phyloP scores from a whole-genome alignment of 148 eudicot genomes.

The Silene uniflora region DNA sequence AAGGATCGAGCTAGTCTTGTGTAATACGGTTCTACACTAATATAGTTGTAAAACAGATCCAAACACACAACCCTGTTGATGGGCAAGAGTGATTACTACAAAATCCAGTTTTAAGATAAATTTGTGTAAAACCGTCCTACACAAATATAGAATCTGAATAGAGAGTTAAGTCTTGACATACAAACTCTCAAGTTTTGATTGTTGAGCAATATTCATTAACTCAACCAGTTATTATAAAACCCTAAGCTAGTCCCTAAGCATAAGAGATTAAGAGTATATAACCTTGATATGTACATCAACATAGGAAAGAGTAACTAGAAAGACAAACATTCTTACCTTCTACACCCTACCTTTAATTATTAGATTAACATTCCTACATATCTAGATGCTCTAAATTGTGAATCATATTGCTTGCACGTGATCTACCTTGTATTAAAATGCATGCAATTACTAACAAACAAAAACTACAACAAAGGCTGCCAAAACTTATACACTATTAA shows the following conservation, averaged over 20 bases:
- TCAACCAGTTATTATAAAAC: neutral
- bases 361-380: constrained; percentile 21
- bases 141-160: no score
- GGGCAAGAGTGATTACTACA: no score
- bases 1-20: no score
- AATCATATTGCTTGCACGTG: constrained; percentile 37
- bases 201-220: no score
- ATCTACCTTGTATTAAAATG: constrained; percentile 18
- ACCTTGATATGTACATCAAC: neutral
- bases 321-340: constrained; percentile 32
- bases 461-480: constrained; percentile 29
- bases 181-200: neutral
- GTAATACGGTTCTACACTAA: no score
- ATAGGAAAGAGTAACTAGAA: neutral
- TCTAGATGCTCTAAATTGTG: constrained; percentile 34
- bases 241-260: neutral
- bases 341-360: constrained; percentile 19
- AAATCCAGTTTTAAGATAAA: no score
- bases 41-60: no score
- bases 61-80: no score
- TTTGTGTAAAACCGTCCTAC: no score
- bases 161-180: no score
- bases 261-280: no score
- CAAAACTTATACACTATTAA: neutral
- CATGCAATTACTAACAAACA: constrained; percentile 29